Evolutionary conservation across 1,284 basidiomycete species (phyloP).

Genomic region (Ustilago trichophora): DNA sequence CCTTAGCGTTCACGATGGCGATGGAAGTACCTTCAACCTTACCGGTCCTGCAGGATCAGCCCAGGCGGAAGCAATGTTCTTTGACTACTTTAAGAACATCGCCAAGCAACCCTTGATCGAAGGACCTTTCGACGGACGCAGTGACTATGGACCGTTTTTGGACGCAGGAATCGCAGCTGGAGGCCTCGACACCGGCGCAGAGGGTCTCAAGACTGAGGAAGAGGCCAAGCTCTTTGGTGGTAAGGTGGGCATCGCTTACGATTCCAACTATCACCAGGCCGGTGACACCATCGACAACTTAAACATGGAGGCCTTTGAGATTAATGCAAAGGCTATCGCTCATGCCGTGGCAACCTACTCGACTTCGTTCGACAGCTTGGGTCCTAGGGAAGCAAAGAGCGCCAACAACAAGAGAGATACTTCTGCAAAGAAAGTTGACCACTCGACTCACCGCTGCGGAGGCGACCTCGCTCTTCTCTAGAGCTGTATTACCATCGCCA

Average conservation of each 20-base stretch:
- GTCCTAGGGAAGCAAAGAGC: constrained; percentile 4
- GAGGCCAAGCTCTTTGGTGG: constrained; percentile 36
- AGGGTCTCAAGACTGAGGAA: constrained; percentile 33
- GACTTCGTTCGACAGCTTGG: constrained; percentile 22
- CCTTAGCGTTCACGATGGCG: constrained; percentile 34
- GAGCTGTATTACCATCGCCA: too few species aligned
- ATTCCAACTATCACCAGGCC: constrained; percentile 36
- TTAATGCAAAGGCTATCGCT: constrained; percentile 39
- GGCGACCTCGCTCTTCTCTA: constrained; percentile 24
- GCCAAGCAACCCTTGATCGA: constrained; percentile 33
- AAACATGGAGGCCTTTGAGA: constrained; percentile 32
- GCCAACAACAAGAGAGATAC: constrained; percentile 1
- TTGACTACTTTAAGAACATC: constrained; percentile 29
- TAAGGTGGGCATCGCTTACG: constrained; percentile 22
- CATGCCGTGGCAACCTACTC: constrained; percentile 40
- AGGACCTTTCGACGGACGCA: constrained; percentile 21
- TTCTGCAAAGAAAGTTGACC: constrained; percentile 18
- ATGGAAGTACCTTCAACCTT: constrained; percentile 27
- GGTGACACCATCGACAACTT: constrained; percentile 35
- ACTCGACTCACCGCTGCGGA: constrained; percentile 31
- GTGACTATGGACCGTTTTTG: constrained; percentile 41
- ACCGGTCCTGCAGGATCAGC: constrained; percentile 33
- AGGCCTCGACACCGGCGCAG: constrained; percentile 42
- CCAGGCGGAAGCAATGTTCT: constrained; percentile 23
- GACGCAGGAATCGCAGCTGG: constrained; percentile 36